A percentile compares a stretch with the other conserved stretches of the same genome.
phyloP scores from a whole-genome alignment of 257 asterid species.

The Fraxinus americana region DNA sequence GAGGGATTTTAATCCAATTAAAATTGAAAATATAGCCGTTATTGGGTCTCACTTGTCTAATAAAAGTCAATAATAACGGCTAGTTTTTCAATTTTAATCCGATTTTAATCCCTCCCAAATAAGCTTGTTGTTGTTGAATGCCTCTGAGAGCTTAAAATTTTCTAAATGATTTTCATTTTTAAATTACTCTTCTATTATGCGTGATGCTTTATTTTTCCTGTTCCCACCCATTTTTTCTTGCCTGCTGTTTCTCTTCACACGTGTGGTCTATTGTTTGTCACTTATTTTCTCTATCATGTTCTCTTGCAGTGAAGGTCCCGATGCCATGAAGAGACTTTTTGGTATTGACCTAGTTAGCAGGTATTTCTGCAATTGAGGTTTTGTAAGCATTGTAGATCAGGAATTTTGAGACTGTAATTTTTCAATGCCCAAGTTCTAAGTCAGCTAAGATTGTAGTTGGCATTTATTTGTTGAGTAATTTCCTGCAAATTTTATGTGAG shows the following conservation, averaged over 20 bases:
- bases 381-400: background rate
- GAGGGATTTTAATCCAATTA: too few relatives aligned
- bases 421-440: background rate
- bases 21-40: too few relatives aligned
- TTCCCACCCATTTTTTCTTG: constrained; percentile 7
- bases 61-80: too few relatives aligned
- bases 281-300: background rate
- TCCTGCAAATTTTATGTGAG: background rate
- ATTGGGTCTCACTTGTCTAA: too few relatives aligned
- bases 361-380: constrained; percentile 41
- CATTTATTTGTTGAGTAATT: background rate
- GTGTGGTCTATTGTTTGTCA: background rate
- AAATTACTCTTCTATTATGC: constrained; percentile 6
- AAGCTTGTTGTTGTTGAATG: constrained; percentile 11
- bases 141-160: constrained; percentile 16
- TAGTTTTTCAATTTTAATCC: too few relatives aligned
- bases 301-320: constrained; percentile 74
- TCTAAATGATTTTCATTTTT: background rate
- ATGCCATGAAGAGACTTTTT: constrained; percentile 75
- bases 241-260: constrained; percentile 16
- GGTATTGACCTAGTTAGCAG: constrained; percentile 94
- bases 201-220: background rate
- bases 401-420: background rate
- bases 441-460: background rate
- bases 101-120: too few relatives aligned